Base-by-base conservation (phyloP, 805 yeast genomes). In the Candida fluviatilis region DNA sequence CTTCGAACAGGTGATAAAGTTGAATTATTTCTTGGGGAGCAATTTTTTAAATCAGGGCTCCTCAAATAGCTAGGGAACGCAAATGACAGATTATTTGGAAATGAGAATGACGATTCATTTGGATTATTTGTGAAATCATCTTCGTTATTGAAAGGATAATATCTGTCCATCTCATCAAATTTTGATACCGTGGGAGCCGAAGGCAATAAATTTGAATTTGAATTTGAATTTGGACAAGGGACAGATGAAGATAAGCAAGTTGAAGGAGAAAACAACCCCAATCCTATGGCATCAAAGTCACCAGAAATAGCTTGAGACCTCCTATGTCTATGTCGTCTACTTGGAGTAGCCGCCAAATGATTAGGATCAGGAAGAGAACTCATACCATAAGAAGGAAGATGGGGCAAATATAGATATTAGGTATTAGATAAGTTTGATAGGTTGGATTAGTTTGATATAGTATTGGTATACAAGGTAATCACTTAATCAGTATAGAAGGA, bases 301-400 rank as follows among this genome's bases (percentile, higher is more conserved):
- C 93, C 93, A 6, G 93, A 84, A 5, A 88, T 82, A 0, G 95
- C 95, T 16, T 91, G 89, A 0, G 95, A 87, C 37, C 96, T 66
- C 51, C 86, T 76, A 52, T 88, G 96, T 32, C 85, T 76, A 60
- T 88, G 96, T 45, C 76, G 65, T 51, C 64, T 65, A 32, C 35
- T 45, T 2, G 48, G 47, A 1, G 52, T 45, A 4, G 50, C 21
- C 13, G 43, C 14, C 12, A 31, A 35, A 21, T 35, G 34, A 11
- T 40, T 27, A 15, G 42, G 37, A 25, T 38, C 42, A 13, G 47
- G 47, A 21, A 43, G 33, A n/a, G 47, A 43, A 34, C 40, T 40
- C 49, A 46, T 46, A 8, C 24, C 24, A 21, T 21, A 21, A 6
- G 24, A 21, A 21, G 6, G 24, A 21, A 21, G n/a, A n/a, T n/a